Evolutionary conservation across 2,329 filamentous ascomycete species (phyloP).

Genomic region (Aspergillus jensenii): DNA sequence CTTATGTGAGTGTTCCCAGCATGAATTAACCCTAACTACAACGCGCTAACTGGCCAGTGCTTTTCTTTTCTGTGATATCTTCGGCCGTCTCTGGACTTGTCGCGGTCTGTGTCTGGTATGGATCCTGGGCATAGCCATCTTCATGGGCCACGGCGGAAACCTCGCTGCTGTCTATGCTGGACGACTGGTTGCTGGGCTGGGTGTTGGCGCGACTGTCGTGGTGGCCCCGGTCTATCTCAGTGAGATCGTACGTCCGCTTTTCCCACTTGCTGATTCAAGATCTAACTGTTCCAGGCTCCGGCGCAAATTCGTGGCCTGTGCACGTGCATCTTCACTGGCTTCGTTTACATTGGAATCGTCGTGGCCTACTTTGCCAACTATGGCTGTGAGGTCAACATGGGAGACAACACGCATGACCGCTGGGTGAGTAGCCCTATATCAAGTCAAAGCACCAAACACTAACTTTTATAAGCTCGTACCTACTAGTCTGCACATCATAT

Average conservation of each 20-base stretch:
- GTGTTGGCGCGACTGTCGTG: constrained; percentile 45
- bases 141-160: constrained; percentile 41
- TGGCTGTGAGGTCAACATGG: constrained; percentile 55
- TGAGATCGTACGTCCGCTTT: constrained; percentile 54
- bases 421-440: constrained; percentile 45
- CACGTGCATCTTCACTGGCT: constrained; percentile 67
- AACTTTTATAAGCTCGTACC: constrained; percentile 51
- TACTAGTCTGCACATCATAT: constrained; percentile 74
- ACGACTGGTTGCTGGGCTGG: constrained; percentile 45
- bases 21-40: too few species aligned
- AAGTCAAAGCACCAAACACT: background rate
- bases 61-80: constrained; percentile 49
- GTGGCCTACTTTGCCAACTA: constrained; percentile 76
- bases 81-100: constrained; percentile 43
- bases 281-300: constrained; percentile 45
- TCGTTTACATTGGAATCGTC: constrained; percentile 76
- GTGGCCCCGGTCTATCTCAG: constrained; percentile 68
- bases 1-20: constrained; percentile 50
- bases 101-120: constrained; percentile 43
- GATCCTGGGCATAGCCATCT: constrained; percentile 44
- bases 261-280: background rate
- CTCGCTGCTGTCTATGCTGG: constrained; percentile 45
- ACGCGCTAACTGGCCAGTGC: constrained; percentile 40
- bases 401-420: constrained; percentile 40
- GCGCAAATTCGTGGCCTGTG: constrained; percentile 70